These are phyloP conservation scores for Neurospora cerealis DNA, from an alignment of 495 filamentous ascomycete genomes.

Conservation along the genomic window DNA sequence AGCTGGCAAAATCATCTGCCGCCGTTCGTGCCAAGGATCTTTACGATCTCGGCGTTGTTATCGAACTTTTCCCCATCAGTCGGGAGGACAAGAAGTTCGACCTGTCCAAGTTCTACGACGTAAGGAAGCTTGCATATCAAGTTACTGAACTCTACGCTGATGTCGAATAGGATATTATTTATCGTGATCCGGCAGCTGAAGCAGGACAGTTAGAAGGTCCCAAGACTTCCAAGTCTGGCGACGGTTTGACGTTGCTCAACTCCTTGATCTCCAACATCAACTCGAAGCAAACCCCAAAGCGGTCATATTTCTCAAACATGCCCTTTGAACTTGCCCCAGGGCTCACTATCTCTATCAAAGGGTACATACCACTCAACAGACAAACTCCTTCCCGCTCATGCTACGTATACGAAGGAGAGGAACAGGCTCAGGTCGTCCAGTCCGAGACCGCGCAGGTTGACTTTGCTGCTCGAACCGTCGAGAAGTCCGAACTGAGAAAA, in stretches of 20 bases:
- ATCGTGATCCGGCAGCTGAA: conserved; percentile 52
- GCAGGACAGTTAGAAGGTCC: conserved; percentile 38
- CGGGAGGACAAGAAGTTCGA: conserved; percentile 67
- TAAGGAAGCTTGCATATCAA: conserved; percentile 25
- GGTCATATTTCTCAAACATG: conserved; percentile 76
- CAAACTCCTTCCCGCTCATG: conserved; percentile 70
- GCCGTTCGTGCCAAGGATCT: conserved; percentile 87
- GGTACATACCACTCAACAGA: conserved; percentile 78
- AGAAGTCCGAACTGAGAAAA: conserved; percentile 75
- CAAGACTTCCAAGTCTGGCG: conserved; percentile 44
- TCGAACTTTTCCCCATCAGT: conserved; percentile 91
- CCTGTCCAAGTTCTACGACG: conserved; percentile 82
- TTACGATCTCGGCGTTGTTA: conserved; percentile 85
- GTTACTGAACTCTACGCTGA: conserved; percentile 9
- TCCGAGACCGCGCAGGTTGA: conserved; percentile 62
- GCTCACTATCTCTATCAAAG: conserved; percentile 80
- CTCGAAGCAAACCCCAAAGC: conserved; percentile 78
- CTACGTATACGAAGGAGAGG: conserved; percentile 77
- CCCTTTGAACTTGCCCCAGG: conserved; percentile 79
- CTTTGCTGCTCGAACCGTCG: conserved; percentile 65
- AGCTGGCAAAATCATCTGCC: conserved; percentile 59
- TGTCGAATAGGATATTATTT: conserved; percentile 62
- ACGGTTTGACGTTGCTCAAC: conserved; percentile 72
- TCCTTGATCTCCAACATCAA: conserved; percentile 84
- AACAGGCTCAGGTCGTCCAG: conserved; percentile 68